phyloP scores from a whole-genome alignment of 148 eudicot genomes.

The Vaccinium macrocarpon region DNA sequence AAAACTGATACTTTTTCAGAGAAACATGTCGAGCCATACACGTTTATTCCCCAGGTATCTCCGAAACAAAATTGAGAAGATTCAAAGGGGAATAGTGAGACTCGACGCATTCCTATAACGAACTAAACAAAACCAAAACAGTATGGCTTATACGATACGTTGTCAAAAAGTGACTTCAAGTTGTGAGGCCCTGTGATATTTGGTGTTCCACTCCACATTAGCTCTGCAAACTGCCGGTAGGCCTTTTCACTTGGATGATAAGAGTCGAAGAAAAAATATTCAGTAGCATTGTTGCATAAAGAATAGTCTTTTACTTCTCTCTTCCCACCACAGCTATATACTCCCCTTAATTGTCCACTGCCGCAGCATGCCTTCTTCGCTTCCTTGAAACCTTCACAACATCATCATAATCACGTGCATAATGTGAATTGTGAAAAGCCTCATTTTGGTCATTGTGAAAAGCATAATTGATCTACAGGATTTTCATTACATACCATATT shows the following conservation, averaged over 20 bases:
- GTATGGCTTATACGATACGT: no score
- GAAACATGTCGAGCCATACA: background rate
- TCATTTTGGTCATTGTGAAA: background rate
- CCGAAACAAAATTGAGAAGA: background rate
- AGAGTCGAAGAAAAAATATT: constrained; percentile 53
- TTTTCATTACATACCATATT: constrained; percentile 17
- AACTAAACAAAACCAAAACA: no score
- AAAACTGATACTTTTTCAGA: background rate
- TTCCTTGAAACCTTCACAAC: constrained; percentile 32
- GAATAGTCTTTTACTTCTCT: constrained; percentile 31
- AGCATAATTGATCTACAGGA: background rate
- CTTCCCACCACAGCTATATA: constrained; percentile 54
- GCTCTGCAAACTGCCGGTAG: constrained; percentile 40
- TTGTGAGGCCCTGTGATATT: constrained; percentile 45
- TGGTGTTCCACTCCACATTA: constrained; percentile 47
- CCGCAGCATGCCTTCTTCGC: constrained; percentile 52
- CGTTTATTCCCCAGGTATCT: background rate
- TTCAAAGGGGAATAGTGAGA: no score
- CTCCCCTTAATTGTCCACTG: constrained; percentile 37
- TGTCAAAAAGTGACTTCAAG: constrained; percentile 38
- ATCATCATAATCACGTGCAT: background rate
- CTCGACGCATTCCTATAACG: no score
- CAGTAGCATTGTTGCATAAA: constrained; percentile 36
- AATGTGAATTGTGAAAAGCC: background rate
- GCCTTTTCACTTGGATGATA: constrained; percentile 46